Evolutionary conservation across 2,329 filamentous ascomycete species (phyloP).

Genomic region (Fusarium albosuccineum): DNA sequence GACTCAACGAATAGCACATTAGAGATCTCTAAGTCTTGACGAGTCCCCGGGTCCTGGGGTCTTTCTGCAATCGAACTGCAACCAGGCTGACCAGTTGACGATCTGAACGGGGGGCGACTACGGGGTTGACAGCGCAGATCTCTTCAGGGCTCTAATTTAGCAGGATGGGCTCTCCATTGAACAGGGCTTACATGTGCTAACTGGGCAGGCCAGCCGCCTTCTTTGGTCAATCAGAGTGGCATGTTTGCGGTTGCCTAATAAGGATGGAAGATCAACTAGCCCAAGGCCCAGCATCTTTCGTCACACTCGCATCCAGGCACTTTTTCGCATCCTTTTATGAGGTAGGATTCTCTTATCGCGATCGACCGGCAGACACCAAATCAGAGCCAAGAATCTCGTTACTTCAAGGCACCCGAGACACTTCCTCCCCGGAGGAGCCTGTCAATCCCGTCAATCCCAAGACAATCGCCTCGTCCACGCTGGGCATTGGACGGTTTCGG

Average conservation of each 20-base stretch:
- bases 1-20: too few relatives aligned
- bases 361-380: background rate
- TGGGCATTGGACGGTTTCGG: background rate
- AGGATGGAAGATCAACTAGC: background rate
- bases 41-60: background rate
- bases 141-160: constrained; percentile 1
- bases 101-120: constrained; percentile 11
- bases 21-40: background rate
- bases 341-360: background rate
- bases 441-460: background rate
- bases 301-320: background rate
- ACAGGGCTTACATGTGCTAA: too few relatives aligned
- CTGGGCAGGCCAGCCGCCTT: too few relatives aligned
- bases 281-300: background rate
- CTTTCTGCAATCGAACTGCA: background rate
- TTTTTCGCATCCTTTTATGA: background rate
- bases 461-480: background rate
- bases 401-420: background rate
- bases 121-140: constrained; percentile 33
- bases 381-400: background rate
- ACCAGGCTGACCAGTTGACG: constrained; percentile 1
- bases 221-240: background rate
- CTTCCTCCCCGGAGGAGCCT: background rate
- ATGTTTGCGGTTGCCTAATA: background rate
- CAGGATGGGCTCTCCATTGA: too few relatives aligned